Evolutionary conservation across 1,284 basidiomycete species (phyloP), one percentile per base, ranked within the genome.

Genomic region (Athelia psychrophila): DNA sequence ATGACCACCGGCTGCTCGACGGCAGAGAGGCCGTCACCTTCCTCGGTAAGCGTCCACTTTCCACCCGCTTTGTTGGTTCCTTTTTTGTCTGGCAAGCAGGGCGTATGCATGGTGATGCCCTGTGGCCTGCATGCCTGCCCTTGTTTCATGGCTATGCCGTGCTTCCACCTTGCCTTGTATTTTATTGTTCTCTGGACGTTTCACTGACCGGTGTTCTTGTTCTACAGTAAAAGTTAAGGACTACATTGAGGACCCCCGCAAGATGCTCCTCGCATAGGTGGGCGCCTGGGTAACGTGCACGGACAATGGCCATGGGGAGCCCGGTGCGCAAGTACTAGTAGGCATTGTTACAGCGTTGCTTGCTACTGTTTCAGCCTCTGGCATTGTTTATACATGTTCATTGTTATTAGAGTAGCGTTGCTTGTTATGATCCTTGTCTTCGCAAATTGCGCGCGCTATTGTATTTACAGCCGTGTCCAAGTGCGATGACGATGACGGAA

Each of bases 21-120:
- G 96, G 96, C 45, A 81, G 96, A 63, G 96, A 99, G 74, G 96
- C 93, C 36, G 92, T 95, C 53, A 97, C 95, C 36, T 98, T 99
- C 93, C 87, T 99, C 58, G 93, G 93, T 93, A 64, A 66, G 88
- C 75, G 52, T 47, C 42, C 51, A 24, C 49, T 36, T 22, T 10
- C 40, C 46, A 47, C 23, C n/a, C n/a, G 38, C 20, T 6, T 8
- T 42, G 38, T 9, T 6, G n/a, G 38, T 16, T 42, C 38, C 38
- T 6, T 42, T 35, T 35, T 35, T 35, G 33, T n/a, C n/a, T n/a
- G n/a, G n/a, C n/a, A n/a, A n/a, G n/a, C n/a, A n/a, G n/a, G n/a
- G n/a, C n/a, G n/a, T n/a, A n/a, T n/a, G n/a, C n/a, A n/a, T n/a
- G n/a, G n/a, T n/a, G n/a, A n/a, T n/a, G n/a, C n/a, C n/a, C n/a